Base-by-base conservation (phyloP, 2,329 filamentous ascomycete species). In the Septoria petroselini region DNA sequence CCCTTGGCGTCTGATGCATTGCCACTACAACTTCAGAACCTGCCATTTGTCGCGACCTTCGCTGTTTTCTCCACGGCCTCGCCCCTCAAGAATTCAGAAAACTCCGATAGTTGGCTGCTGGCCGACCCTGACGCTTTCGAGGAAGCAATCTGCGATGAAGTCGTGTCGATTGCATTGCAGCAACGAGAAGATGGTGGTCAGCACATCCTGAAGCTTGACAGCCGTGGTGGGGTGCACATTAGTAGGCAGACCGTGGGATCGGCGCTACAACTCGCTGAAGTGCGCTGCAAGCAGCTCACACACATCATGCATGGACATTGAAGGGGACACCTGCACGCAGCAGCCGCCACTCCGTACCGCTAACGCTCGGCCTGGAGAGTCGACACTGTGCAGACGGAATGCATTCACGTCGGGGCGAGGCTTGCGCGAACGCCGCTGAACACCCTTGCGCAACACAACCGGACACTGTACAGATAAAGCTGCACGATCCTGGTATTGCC, bases 121-220 rank as follows among this genome's bases (percentile, higher is more conserved):
- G 81, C 86, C 5, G 93, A 98, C 71, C 89, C 89, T 2, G 93
- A 98, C 71, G 81, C 83, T 17, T 85, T 95, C 60, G 93, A 98
- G 72, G 93, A 97, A 72, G 81, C 79, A 7, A 71, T 95, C 35
- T 95, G 89, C 65, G 77, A 83, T 54, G 93, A 98, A 75, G 79
- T 71, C n/a, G 74, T 93, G n/a, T 91, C 84, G 2, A 73, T 95
- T 27, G 83, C 93, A 41, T 81, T 95, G n/a, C 86, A 91, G 65
- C 57, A 64, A 29, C 53, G 57, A 62, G 65, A 53, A 4, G 41
- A 49, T 6, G 48, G 33, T 14, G 78, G 75, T 41, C 77, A 75
- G 2, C 78, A 76, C 60, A 75, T 95, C 14, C 60, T 88, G 58
- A 81, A 79, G 41, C 77, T 97, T 54, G 88, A 93, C 62, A 97